phyloP scores from a whole-genome alignment of 108 stramenopile species.

The Nannochloropsis gaditana region DNA sequence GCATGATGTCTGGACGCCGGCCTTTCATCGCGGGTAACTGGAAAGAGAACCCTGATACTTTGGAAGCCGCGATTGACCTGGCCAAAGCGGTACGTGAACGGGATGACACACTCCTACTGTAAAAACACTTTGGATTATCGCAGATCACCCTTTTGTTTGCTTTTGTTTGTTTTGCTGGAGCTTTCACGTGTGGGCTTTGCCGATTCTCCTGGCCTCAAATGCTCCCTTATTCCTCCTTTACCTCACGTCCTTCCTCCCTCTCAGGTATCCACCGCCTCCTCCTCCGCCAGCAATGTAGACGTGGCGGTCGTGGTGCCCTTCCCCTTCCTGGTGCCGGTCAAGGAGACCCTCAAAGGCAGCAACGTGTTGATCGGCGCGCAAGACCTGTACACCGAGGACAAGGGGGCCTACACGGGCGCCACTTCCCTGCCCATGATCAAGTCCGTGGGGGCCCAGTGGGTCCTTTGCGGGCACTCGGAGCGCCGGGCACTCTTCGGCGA shows the following conservation, averaged over 20 bases:
- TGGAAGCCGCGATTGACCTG: conserved; percentile 29
- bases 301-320: conserved; percentile 39
- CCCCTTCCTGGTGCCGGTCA: conserved; percentile 39
- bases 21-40: conserved; percentile 92
- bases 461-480: conserved; percentile 67
- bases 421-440: conserved; percentile 40
- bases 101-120: too few relatives aligned
- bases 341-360: conserved; percentile 46
- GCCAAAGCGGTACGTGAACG: conserved; percentile 27
- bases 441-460: conserved; percentile 61
- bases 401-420: conserved; percentile 52
- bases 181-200: too few relatives aligned
- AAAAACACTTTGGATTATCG: too few relatives aligned
- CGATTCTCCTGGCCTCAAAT: background rate
- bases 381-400: conserved; percentile 67
- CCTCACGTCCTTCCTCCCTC: background rate
- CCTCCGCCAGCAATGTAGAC: conserved; percentile 25
- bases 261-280: conserved; percentile 39
- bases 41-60: conserved; percentile 64
- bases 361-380: conserved; percentile 83
- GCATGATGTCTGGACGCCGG: conserved; percentile 25
- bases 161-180: background rate
- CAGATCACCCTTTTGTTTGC: background rate
- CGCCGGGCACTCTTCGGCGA: conserved; percentile 61
- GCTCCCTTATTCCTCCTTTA: background rate